These are phyloP conservation scores for Colletotrichum destructivum DNA, from an alignment of 2,329 filamentous ascomycete genomes.

Conservation along the genomic window DNA sequence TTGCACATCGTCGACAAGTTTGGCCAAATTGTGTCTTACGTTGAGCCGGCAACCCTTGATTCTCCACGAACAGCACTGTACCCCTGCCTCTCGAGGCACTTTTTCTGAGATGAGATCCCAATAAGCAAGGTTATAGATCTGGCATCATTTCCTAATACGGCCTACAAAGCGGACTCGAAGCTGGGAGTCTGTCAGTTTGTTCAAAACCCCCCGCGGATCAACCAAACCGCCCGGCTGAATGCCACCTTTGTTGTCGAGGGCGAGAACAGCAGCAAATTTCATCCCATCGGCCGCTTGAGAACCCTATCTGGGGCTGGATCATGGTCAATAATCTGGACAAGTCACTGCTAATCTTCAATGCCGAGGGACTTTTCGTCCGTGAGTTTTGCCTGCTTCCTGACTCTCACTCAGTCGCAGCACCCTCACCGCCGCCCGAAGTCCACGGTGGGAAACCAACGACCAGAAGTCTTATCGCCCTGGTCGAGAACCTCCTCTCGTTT, in stretches of 20 bases:
- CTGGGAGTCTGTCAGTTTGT: constrained; percentile 51
- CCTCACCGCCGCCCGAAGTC: too few species aligned
- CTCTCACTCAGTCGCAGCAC: neutral
- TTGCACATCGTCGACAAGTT: constrained; percentile 67
- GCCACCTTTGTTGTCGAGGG: constrained; percentile 49
- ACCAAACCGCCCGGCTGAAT: constrained; percentile 56
- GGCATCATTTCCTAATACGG: neutral
- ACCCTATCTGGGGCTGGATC: neutral
- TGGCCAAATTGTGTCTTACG: constrained; percentile 51
- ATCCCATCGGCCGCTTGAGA: constrained; percentile 2
- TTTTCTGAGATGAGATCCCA: neutral
- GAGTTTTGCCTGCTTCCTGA: neutral
- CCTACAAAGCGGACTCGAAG: constrained; percentile 11
- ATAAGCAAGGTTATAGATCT: neutral
- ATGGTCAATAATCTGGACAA: neutral
- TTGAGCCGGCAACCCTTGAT: neutral
- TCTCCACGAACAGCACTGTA: neutral
- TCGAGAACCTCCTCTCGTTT: too few species aligned
- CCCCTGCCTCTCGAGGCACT: constrained; percentile 14
- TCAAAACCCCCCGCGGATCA: constrained; percentile 60
- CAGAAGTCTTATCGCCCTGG: too few species aligned
- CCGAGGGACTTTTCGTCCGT: neutral
- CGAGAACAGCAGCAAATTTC: neutral
- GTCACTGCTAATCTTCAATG: neutral
- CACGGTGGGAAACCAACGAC: too few species aligned